A percentile compares a stretch with the other conserved stretches of the same genome.
Evolutionary conservation across 164 flowering plant species (phyloP).

Genomic region (Berberis vulgaris): DNA sequence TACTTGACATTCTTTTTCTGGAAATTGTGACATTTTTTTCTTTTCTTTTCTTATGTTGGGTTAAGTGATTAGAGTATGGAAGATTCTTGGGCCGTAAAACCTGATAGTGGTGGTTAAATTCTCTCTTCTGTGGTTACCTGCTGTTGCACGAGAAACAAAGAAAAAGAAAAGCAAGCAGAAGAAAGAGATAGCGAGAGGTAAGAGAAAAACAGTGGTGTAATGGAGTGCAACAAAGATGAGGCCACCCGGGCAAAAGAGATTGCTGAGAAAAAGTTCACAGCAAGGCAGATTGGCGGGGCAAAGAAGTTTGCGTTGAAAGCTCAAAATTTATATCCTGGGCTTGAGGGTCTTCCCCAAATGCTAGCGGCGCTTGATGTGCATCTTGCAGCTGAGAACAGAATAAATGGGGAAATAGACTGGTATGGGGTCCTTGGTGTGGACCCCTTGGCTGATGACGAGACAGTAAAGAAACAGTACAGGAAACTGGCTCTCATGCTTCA

Average conservation of each 20-base stretch:
- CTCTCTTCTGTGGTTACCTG: slow-evolving; percentile 1
- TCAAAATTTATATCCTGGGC: slow-evolving; percentile 52
- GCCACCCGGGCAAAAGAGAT: slow-evolving; percentile 66
- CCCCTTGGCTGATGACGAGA: slow-evolving; percentile 66
- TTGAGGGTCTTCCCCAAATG: slow-evolving; percentile 68
- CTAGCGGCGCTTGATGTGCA: slow-evolving; percentile 59
- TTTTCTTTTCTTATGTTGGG: no score
- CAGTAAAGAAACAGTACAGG: slow-evolving; percentile 63
- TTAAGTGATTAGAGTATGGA: not conserved
- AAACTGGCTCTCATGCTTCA: slow-evolving; percentile 83
- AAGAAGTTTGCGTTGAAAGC: slow-evolving; percentile 77
- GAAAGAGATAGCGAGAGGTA: not conserved
- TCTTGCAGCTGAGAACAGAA: slow-evolving; percentile 51
- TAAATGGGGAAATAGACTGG: slow-evolving; percentile 67
- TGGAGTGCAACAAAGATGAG: slow-evolving; percentile 89
- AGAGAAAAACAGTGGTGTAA: slow-evolving; percentile 9
- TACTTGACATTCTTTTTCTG: no score
- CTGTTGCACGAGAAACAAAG: not conserved
- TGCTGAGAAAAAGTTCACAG: slow-evolving; percentile 57
- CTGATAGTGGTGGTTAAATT: slow-evolving; percentile 14
- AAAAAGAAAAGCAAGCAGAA: not conserved
- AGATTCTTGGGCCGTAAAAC: slow-evolving; percentile 8
- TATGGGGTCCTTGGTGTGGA: slow-evolving; percentile 68
- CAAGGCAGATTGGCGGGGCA: slow-evolving; percentile 52
- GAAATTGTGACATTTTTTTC: no score